Evolutionary conservation across 192 early-diverging fungal genomes (phyloP).

Genomic region (Piromyces finnis): DNA sequence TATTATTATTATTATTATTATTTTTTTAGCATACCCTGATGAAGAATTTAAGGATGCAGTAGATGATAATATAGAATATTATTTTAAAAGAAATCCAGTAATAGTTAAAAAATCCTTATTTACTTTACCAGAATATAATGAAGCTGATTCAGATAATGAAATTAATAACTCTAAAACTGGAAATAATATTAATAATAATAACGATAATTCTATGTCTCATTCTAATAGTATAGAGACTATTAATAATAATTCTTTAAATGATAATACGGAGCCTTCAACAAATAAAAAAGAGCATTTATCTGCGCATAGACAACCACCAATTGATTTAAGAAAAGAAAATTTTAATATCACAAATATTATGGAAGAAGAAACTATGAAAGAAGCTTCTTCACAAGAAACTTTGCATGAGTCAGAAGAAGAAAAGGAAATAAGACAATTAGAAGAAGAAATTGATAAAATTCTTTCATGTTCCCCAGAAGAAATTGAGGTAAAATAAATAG

Average conservation of each 20-base stretch:
- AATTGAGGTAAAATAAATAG: neutral
- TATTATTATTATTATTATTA: neutral
- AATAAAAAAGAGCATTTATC: neutral
- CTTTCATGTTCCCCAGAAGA: neutral
- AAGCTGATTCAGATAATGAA: neutral
- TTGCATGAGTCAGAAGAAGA: neutral
- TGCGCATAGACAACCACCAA: neutral
- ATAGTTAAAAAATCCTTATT: neutral
- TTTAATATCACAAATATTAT: neutral
- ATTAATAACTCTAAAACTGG: neutral
- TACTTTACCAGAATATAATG: neutral
- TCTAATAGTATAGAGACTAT: neutral
- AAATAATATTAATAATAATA: neutral
- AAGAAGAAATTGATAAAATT: neutral
- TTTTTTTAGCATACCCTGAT: neutral
- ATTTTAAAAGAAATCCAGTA: neutral
- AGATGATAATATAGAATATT: neutral
- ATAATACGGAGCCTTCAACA: neutral
- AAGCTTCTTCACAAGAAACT: neutral
- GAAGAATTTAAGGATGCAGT: neutral
- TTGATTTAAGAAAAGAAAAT: neutral
- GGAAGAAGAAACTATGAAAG: neutral
- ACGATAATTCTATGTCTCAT: neutral
- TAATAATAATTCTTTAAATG: neutral
- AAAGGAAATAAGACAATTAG: neutral